Base-by-base conservation (phyloP, 1,284 basidiomycete species). In the Sanguinoderma infundibulare region DNA sequence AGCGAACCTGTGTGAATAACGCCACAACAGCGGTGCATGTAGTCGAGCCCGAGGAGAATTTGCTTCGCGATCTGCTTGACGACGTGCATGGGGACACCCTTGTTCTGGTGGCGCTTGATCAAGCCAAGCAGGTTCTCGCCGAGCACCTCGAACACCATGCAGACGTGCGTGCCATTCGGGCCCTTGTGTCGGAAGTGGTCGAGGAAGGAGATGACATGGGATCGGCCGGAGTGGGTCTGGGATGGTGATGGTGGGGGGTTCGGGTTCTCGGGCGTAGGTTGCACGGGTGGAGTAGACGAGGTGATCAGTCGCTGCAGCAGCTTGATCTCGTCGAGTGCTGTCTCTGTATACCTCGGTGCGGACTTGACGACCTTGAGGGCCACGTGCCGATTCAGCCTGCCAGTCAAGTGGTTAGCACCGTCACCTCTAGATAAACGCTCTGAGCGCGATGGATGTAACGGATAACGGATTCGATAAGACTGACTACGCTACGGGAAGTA, bases 121-220 rank as follows among this genome's bases (percentile, higher is more conserved):
- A 99, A 86, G 2, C 96, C 96, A 0, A 99, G 86, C n/a, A 99
- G 81, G 74, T 98, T 98, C 80, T 99, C 98, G 60, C 98, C 97
- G 10, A 99, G 86, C 36, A 99, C 98, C 78, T 99, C 97, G 73
- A 98, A 98, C 17, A 99, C 97, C 97, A 99, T 99, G 84, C 98
- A 99, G 66, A 99, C 94, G 78, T 99, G 97, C 20, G 89, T 92
- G 52, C 97, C 97, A 75, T 99, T 98, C 15, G 96, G 96, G 0
- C 97, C 98, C 63, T 91, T 92, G 78, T 99, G 98, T 39, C 91
- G 87, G 77, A 99, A 99, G 75, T 98, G 95, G 80, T 99, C 97
- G 52, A 99, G 90, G 70, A 99, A 93, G 32, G 93, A 94, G 74
- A 98, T 97, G 77, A 98, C 96, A 72, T 94, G 92, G 5, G 89